phyloP scores from a whole-genome alignment of 352 stramenopile species.

The Pythium phragmitis region DNA sequence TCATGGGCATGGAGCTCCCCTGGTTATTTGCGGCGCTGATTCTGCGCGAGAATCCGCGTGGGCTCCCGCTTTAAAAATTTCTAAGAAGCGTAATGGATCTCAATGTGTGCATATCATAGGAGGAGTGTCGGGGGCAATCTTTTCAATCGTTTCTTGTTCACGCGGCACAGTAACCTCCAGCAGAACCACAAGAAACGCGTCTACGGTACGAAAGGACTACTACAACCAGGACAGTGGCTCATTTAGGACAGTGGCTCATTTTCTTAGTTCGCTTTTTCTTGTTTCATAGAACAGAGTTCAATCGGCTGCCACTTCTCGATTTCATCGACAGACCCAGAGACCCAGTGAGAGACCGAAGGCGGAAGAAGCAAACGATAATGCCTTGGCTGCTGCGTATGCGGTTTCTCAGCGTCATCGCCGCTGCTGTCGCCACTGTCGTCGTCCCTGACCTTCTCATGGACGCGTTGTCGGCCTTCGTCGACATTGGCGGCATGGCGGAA shows the following conservation, averaged over 20 bases:
- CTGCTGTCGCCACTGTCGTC: not conserved
- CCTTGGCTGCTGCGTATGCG: not conserved
- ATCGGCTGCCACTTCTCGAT: conserved; percentile 1
- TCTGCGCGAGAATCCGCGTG: not conserved
- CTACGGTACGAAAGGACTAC: too few species aligned
- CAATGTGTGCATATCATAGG: conserved; percentile 1
- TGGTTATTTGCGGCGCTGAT: not conserved
- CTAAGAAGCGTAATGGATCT: conserved; percentile 27
- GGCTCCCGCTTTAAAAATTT: not conserved
- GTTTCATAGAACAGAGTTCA: not conserved
- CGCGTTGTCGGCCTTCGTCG: conserved; percentile 25
- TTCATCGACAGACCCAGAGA: not conserved
- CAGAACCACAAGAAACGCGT: too few species aligned
- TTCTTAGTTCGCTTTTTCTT: conserved; percentile 7
- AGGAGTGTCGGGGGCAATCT: too few species aligned
- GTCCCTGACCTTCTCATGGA: conserved; percentile 24
- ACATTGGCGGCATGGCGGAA: conserved; percentile 13
- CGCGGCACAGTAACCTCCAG: too few species aligned
- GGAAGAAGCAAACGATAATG: not conserved
- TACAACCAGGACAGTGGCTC: not conserved
- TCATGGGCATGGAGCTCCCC: not conserved
- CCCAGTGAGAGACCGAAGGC: not conserved
- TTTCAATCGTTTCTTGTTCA: too few species aligned
- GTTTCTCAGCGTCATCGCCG: not conserved
- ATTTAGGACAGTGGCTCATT: not conserved